Base-by-base conservation (phyloP, 2,329 filamentous ascomycete species). In the Claviceps citrina region DNA sequence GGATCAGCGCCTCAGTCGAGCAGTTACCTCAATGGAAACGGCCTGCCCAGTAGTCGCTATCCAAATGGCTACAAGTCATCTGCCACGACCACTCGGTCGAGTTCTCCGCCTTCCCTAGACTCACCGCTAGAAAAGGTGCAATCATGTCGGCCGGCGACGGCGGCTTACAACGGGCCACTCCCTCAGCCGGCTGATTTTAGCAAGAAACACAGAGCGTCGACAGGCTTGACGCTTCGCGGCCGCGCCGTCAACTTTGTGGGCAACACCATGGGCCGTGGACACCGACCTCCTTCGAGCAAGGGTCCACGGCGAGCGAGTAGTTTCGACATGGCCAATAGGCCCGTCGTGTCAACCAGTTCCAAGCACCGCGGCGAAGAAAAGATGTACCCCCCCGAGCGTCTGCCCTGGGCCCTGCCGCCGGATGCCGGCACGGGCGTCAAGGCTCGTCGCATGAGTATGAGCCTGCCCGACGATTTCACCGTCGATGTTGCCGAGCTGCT, bases 341-440 rank as follows among this genome's bases (percentile, higher is more conserved):
- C 54, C 39, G 47, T 49, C 48, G 48, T 47, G 40, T 47, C 40
- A 43, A 44, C 24, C 36, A 47, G 42, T 15, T 43, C 19, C 38
- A 43, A 31, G 31, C 45, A 32, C 42, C 37, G 48, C 37, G 44
- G 51, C 28, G 48, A 54, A 20, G 45, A 53, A 13, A 50, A 52
- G 5, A 56, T 51, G 19, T 57, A 54, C 39, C 57, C 57, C 3
- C 58, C 59, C 7, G 56, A 70, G 44, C 63, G 67, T 15, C 57
- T 69, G 27, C 65, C 70, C 2, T 78, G 73, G 71, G 66, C 68
- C 2, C 66, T 79, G 25, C 68, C 76, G 1, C 80, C 83, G 2
- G 76, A 77, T 39, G 71, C 71, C 18, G 83, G 83, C 10, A 81
- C 78, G 15, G 83, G 83, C 8, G 70, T 83, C 56, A 89, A 87